Conservation (phyloP, 805 yeast genomes). For the Candida ulmi region DNA sequence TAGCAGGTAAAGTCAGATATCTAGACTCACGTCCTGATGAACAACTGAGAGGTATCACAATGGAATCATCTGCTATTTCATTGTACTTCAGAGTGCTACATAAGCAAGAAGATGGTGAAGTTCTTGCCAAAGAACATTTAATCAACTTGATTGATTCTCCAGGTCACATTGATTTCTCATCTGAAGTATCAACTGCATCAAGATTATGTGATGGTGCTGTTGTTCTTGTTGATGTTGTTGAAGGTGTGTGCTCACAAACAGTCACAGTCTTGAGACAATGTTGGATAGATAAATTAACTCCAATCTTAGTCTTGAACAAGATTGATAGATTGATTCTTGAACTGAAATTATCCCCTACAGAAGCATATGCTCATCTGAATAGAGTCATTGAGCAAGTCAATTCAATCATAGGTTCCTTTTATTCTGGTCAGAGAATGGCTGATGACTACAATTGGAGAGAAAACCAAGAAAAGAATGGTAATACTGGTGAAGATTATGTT, state of each 20-base stretch:
- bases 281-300: conserved; percentile 89
- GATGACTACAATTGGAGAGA: conserved; percentile 79
- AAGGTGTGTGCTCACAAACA: conserved; percentile 97
- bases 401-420: conserved; percentile 89
- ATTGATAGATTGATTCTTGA: conserved; percentile 83
- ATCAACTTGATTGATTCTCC: conserved; percentile 96
- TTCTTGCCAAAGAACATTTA: conserved; percentile 65
- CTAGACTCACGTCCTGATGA: conserved; percentile 94
- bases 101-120: conserved; percentile 32
- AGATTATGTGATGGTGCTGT: conserved; percentile 96
- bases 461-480: conserved; percentile 38
- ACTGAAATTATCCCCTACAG: conserved; percentile 73
- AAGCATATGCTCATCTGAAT: conserved; percentile 76
- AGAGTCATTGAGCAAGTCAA: conserved; percentile 89
- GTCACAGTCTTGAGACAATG: conserved; percentile 91
- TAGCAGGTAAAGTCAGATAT: conserved; percentile 94
- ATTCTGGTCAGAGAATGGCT: conserved; percentile 87
- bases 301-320: conserved; percentile 84
- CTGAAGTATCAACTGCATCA: conserved; percentile 95
- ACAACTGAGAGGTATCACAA: conserved; percentile 92
- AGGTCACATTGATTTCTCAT: conserved; percentile 96
- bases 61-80: conserved; percentile 96
- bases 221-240: conserved; percentile 92
- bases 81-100: conserved; percentile 74
- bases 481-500: conserved; percentile 47